phyloP scores from a whole-genome alignment of 2,329 filamentous ascomycete genomes.

The Calonectria pseudoreteaudii region DNA sequence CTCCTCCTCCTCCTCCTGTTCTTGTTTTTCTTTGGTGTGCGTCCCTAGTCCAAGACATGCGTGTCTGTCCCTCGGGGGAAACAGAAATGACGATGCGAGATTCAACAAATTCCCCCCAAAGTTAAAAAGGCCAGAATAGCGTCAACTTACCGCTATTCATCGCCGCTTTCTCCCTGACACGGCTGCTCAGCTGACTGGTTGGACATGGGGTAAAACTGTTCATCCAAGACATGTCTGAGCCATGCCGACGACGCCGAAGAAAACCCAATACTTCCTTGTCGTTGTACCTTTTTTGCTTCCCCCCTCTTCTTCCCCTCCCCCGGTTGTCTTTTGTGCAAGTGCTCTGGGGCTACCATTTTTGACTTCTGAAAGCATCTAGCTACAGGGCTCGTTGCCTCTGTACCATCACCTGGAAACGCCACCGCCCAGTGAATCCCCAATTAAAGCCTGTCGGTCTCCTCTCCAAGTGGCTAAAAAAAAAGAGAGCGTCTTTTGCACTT shows the following conservation, averaged over 20 bases:
- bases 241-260: neutral
- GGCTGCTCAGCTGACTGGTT: neutral
- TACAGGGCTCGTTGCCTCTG: neutral
- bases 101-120: neutral
- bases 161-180: neutral
- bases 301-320: too few species aligned
- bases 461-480: neutral
- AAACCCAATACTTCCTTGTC: neutral
- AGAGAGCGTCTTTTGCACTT: neutral
- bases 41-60: neutral
- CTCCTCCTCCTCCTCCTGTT: too few species aligned
- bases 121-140: neutral
- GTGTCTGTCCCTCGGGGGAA: too few species aligned
- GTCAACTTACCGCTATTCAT: neutral
- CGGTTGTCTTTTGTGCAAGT: too few species aligned
- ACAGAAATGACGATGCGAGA: neutral
- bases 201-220: neutral
- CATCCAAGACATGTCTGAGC: neutral
- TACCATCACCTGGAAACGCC: neutral
- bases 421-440: neutral
- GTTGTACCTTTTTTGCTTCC: neutral
- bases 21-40: neutral
- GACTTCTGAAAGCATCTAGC: neutral
- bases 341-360: neutral
- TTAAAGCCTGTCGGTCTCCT: neutral